Base-by-base conservation (phyloP, 495 filamentous ascomycete genomes). In the Aspergillus nidulans region DNA sequence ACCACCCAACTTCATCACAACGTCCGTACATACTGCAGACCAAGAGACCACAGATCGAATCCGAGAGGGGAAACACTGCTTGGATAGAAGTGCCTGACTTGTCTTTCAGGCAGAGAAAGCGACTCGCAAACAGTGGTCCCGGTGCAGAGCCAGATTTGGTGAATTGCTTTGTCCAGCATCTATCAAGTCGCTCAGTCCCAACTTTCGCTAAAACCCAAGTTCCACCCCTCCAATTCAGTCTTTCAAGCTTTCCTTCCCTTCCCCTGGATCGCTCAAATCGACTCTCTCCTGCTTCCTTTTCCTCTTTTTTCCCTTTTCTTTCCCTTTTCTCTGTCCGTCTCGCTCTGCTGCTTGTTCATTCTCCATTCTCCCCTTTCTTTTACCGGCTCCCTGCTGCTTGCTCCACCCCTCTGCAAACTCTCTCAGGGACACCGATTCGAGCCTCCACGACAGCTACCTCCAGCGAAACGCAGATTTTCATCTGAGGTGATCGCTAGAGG, bases 401-500 rank as follows among this genome's bases (percentile, higher is more conserved):
- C 21, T 40, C 52, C 36, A 39, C 60, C 56, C 41, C 56, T 52
- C 57, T 40, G 52, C 34, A 25, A 41, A 30, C 52, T 20, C 49
- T 44, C 45, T 39, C 49, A 46, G 52, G 40, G 39, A 45, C 47
- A 42, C 50, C 49, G 30, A 44, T 56, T 34, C 34, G 21, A 42
- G 48, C 44, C 19, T 25, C 39, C 52, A 41, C 55, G 45, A 56
- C 64, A 71, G 67, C 71, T 72, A 72, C 71, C 71, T 74, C 69
- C 69, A 72, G 71, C 71, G 69, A 66, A 69, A 57, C 68, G 64
- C 68, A 74, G 69, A 72, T 71, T 58, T 39, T 63, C 59, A 62
- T 72, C 69, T 72, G 71, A 64, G 65, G 66, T 70, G 58, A 64
- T 72, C 68, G 71, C 71, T 74, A 71, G 71, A 69, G 71, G 71